Percentiles rank a stretch among this genome's conserved stretches.
Evolutionary conservation across 2,329 filamentous ascomycete species (phyloP).

Genomic region (Phialocephala subalpina): DNA sequence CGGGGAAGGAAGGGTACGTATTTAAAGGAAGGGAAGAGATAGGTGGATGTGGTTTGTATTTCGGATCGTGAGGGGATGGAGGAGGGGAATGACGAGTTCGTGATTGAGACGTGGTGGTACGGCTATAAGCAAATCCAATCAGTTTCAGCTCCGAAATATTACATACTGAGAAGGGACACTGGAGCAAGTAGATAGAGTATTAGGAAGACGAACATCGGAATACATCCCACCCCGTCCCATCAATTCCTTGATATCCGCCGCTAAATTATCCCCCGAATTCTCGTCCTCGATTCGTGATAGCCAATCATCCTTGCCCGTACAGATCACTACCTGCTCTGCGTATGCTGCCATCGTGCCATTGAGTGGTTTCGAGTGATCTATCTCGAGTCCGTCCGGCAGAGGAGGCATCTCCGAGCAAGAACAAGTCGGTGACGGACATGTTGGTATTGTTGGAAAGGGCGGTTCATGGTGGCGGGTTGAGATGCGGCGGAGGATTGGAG

Average conservation of each 20-base stretch:
- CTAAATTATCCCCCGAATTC: conserved; percentile 69
- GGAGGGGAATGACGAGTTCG: conserved; percentile 78
- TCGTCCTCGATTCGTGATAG: conserved; percentile 85
- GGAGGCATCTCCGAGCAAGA: conserved; percentile 71
- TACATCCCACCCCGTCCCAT: conserved; percentile 72
- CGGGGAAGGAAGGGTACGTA: conserved; percentile 78
- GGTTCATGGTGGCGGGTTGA: conserved; percentile 24
- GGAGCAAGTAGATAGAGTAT: neutral
- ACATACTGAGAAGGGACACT: conserved; percentile 1
- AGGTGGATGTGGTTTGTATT: conserved; percentile 68
- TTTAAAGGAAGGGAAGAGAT: conserved; percentile 85
- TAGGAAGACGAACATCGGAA: conserved; percentile 64
- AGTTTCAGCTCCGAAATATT: conserved; percentile 13
- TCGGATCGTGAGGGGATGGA: conserved; percentile 46
- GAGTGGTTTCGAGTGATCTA: conserved; percentile 75
- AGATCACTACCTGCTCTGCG: conserved; percentile 83
- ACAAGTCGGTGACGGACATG: conserved; percentile 81
- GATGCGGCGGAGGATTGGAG: neutral
- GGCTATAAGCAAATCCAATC: conserved; percentile 63
- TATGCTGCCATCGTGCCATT: conserved; percentile 82
- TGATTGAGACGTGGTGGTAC: conserved; percentile 80
- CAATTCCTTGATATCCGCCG: conserved; percentile 75
- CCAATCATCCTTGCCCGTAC: conserved; percentile 85
- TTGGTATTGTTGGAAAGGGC: conserved; percentile 39
- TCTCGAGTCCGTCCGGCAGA: conserved; percentile 73